Evolutionary conservation across 2,329 filamentous ascomycete genomes (phyloP).

Genomic region (Rhynchosporium graminicola): DNA sequence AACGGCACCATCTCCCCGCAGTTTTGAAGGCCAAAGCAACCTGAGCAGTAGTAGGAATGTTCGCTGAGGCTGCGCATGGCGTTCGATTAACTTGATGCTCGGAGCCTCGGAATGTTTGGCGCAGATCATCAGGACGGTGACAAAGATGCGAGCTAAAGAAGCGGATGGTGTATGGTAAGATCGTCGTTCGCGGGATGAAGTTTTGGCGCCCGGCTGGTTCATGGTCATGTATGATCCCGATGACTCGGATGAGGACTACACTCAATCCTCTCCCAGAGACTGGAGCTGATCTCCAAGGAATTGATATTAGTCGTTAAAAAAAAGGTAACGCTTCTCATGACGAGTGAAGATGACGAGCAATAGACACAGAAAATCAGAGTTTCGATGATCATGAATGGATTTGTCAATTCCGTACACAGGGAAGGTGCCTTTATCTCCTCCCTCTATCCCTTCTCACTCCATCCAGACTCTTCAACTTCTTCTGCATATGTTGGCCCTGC

Average conservation of each 20-base stretch:
- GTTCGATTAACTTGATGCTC: not conserved
- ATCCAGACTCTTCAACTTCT: slow-evolving; percentile 60
- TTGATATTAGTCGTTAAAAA: too few species aligned
- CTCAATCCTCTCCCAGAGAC: too few species aligned
- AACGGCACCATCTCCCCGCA: too few species aligned
- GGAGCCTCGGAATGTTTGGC: not conserved
- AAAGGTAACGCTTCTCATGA: too few species aligned
- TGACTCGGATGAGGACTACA: too few species aligned
- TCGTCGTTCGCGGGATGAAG: not conserved
- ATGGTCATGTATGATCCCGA: too few species aligned
- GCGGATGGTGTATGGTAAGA: not conserved
- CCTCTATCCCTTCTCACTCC: slow-evolving; percentile 44
- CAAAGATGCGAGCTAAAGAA: not conserved
- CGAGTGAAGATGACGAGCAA: too few species aligned
- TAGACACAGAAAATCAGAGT: too few species aligned
- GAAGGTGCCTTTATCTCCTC: slow-evolving; percentile 7
- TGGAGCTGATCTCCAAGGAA: too few species aligned
- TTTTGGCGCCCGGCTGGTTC: not conserved
- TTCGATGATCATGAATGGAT: not conserved
- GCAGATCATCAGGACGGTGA: not conserved
- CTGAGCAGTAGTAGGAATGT: too few species aligned
- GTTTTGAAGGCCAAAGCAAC: too few species aligned
- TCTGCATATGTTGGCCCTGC: slow-evolving; percentile 75
- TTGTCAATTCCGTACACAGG: not conserved
- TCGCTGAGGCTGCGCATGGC: too few species aligned